These are phyloP conservation scores for Trifolium dubium DNA, from an alignment of 306 rosid species.

Conservation along the genomic window DNA sequence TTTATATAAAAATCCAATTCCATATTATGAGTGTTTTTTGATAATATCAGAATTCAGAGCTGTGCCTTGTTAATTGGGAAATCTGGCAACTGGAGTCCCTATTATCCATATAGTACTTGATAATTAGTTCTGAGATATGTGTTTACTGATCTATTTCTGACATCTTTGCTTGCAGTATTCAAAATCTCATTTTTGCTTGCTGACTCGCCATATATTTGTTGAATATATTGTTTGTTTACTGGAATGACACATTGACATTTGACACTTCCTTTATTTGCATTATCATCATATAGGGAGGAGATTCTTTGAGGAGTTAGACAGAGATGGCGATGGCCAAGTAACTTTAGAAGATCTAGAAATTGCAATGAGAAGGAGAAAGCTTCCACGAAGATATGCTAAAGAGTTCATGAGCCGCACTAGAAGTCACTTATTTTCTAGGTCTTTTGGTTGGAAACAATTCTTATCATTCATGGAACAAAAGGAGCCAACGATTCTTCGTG, in stretches of 20 bases:
- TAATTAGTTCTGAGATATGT: background rate
- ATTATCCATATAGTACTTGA: background rate
- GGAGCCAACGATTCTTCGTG: slow-evolving; percentile 99
- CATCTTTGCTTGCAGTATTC: too few relatives aligned
- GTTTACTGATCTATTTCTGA: background rate
- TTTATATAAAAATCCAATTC: too few relatives aligned
- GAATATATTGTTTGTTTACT: slow-evolving; percentile 20
- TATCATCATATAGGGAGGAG: slow-evolving; percentile 72
- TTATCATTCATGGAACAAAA: slow-evolving; percentile 94
- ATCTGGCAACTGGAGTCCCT: too few relatives aligned
- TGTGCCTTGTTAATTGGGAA: too few relatives aligned
- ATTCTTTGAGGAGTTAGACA: slow-evolving; percentile 97
- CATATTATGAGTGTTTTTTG: too few relatives aligned
- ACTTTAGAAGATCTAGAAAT: slow-evolving; percentile 91
- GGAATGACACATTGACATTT: slow-evolving; percentile 18
- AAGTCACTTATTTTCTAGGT: slow-evolving; percentile 92
- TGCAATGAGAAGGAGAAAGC: slow-evolving; percentile 88
- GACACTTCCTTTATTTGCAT: slow-evolving; percentile 26
- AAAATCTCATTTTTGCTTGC: background rate
- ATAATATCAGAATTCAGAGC: too few relatives aligned
- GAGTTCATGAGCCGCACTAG: slow-evolving; percentile 93
- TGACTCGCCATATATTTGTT: background rate
- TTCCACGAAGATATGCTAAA: slow-evolving; percentile 95
- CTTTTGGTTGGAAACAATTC: slow-evolving; percentile 98
- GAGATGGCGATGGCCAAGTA: slow-evolving; percentile 98